These are phyloP conservation scores for Tolypocladium tundrense DNA, from an alignment of 2,329 filamentous ascomycete species.

Conservation along the genomic window DNA sequence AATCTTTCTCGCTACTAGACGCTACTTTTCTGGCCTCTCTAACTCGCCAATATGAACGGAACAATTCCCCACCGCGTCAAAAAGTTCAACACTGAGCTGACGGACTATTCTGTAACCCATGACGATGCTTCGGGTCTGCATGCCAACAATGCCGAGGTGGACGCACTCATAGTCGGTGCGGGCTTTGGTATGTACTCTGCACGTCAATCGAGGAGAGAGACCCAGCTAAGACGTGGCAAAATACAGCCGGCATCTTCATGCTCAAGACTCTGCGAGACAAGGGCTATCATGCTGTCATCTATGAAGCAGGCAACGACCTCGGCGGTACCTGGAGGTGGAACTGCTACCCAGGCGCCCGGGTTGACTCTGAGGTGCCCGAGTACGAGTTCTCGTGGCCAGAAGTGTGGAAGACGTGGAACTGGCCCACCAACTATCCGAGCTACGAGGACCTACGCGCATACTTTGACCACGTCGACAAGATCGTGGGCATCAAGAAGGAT, in stretches of 20 bases:
- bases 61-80: constrained; percentile 9
- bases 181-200: constrained; percentile 26
- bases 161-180: constrained; percentile 33
- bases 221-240: not conserved
- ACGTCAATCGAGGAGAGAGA: not conserved
- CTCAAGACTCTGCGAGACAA: constrained; percentile 40
- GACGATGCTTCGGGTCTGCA: constrained; percentile 25
- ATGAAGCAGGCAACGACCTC: constrained; percentile 39
- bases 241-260: constrained; percentile 34
- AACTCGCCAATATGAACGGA: not conserved
- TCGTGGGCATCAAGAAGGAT: constrained; percentile 45
- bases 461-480: constrained; percentile 49
- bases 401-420: constrained; percentile 46
- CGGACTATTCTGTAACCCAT: constrained; percentile 23
- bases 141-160: constrained; percentile 30
- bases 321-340: constrained; percentile 49
- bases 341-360: constrained; percentile 41
- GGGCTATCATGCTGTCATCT: constrained; percentile 36
- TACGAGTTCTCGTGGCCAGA: constrained; percentile 45
- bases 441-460: constrained; percentile 43
- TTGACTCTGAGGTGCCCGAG: constrained; percentile 42
- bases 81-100: constrained; percentile 30
- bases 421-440: constrained; percentile 40
- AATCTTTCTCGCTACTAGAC: no score
- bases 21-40: not conserved